Conservation (phyloP, 176 grass and related monocot species). For the Aegilops bicornis region DNA sequence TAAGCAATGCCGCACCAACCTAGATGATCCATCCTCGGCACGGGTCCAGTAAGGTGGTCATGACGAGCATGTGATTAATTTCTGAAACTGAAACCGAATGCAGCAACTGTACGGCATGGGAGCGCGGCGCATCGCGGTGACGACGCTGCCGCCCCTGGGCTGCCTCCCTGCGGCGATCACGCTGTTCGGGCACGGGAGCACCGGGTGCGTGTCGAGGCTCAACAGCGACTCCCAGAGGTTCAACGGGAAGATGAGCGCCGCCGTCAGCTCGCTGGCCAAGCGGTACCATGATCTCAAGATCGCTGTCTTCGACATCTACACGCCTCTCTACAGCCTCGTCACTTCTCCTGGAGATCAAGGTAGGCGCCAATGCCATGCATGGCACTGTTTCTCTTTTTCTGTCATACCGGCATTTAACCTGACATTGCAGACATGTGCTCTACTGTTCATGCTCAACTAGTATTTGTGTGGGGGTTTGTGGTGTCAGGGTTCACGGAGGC, state of each 20-base stretch:
- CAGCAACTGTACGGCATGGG: slow-evolving; percentile 76
- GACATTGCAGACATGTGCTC: not conserved
- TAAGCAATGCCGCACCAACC: not conserved
- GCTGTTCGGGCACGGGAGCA: slow-evolving; percentile 62
- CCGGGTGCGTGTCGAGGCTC: slow-evolving; percentile 50
- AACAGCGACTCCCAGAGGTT: slow-evolving; percentile 68
- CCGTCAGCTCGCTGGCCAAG: slow-evolving; percentile 44
- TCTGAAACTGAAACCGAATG: not conserved
- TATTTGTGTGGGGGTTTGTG: not conserved
- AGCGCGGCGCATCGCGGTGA: slow-evolving; percentile 80
- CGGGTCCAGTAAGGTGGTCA: no score
- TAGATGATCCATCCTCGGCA: not conserved
- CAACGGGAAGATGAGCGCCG: slow-evolving; percentile 61
- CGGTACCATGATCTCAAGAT: slow-evolving; percentile 74
- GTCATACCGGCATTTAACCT: not conserved
- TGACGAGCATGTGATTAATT: not conserved
- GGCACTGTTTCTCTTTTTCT: not conserved
- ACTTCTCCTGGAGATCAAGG: slow-evolving; percentile 51
- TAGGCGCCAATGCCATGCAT: not conserved
- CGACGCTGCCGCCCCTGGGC: slow-evolving; percentile 74
- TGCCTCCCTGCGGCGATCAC: slow-evolving; percentile 78
- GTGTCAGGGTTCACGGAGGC: slow-evolving; percentile 75
- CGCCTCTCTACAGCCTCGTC: slow-evolving; percentile 59
- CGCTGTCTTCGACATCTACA: slow-evolving; percentile 87
- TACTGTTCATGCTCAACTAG: not conserved